Percentiles rank a stretch among this genome's conserved stretches.
phyloP scores from a whole-genome alignment of 1,284 basidiomycete genomes.

The Agaricales sp. region DNA sequence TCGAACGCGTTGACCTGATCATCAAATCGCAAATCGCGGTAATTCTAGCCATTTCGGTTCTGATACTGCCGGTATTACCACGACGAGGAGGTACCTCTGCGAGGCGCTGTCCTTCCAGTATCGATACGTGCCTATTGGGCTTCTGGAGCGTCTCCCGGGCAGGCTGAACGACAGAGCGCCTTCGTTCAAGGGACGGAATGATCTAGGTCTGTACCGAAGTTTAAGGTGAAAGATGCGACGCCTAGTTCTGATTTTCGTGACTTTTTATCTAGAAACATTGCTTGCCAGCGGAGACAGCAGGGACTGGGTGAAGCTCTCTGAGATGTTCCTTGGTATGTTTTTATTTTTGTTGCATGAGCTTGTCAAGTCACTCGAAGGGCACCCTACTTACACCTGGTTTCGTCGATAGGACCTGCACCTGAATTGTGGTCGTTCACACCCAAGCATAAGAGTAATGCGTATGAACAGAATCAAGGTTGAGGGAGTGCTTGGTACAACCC shows the following conservation, averaged over 20 bases:
- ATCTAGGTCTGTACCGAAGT: constrained; percentile 63
- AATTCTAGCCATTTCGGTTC: constrained; percentile 69
- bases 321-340: constrained; percentile 71
- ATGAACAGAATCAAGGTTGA: constrained; percentile 29
- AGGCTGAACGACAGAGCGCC: constrained; percentile 88
- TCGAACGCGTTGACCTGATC: not conserved
- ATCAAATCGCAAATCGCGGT: constrained; percentile 25
- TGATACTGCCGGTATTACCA: constrained; percentile 89
- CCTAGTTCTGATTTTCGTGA: too few species aligned
- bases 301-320: constrained; percentile 95
- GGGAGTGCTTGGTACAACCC: not conserved
- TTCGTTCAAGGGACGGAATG: constrained; percentile 76
- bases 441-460: constrained; percentile 43
- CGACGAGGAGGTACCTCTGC: constrained; percentile 89
- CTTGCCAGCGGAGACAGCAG: constrained; percentile 71
- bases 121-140: constrained; percentile 88
- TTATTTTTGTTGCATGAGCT: not conserved
- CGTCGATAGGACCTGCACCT: constrained; percentile 30
- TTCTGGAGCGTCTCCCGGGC: constrained; percentile 79
- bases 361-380: too few species aligned
- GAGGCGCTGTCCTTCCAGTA: constrained; percentile 94
- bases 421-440: constrained; percentile 37
- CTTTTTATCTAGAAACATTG: constrained; percentile 54
- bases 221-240: too few species aligned
- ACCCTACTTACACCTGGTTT: too few species aligned